Base-by-base conservation (phyloP, 176 grass and related monocot species). In the Oryza longistaminata region DNA sequence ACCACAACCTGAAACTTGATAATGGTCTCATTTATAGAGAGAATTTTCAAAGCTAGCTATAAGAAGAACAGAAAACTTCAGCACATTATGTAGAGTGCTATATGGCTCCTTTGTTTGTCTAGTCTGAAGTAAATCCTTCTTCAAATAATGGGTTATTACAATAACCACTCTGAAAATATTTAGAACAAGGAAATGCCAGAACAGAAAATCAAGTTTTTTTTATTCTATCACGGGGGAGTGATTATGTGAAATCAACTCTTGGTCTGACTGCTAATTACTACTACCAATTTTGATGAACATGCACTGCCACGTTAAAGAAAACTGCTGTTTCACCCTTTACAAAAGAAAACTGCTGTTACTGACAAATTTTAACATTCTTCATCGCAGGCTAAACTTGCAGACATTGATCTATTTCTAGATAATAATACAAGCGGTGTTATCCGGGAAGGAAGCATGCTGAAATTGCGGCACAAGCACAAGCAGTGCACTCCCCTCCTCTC, bases 391-490 rank as follows among this genome's bases (percentile, higher is more conserved):
- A 93, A 87, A 60, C 86, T 77, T 73, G 87, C 78, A 68, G 79
- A 88, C 25, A 89, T 89, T n/a, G 91, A 99, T 91, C 24, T 92
- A 21, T 85, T 92, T 39, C 68, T 74, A 52, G 86, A 91, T 26
- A 79, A 81, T 40, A 76, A 71, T 60, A 87, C 78, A 44, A 76
- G 87, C 0, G 75, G 86, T 81, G 91, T 77, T 74, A 79, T 86
- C 35, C 78, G 84, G 87, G 88, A 94, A 89, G 93, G 90, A 5
- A 82, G 90, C 19, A 75, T 92, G 19, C 24, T 74, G 3, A 90
- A 86, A 86, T 85, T 94, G 86, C 71, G 87, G 81, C 94, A 91
- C 68, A 96, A 86, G 43, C 91, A 99, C 84, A 99, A 99, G 90
- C 83, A 87, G 24, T 88, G 88, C 61, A 92, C 44, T 3, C 85